These are phyloP conservation scores for Jaapia argillacea DNA, from an alignment of 768 basidiomycete species.

Conservation along the genomic window DNA sequence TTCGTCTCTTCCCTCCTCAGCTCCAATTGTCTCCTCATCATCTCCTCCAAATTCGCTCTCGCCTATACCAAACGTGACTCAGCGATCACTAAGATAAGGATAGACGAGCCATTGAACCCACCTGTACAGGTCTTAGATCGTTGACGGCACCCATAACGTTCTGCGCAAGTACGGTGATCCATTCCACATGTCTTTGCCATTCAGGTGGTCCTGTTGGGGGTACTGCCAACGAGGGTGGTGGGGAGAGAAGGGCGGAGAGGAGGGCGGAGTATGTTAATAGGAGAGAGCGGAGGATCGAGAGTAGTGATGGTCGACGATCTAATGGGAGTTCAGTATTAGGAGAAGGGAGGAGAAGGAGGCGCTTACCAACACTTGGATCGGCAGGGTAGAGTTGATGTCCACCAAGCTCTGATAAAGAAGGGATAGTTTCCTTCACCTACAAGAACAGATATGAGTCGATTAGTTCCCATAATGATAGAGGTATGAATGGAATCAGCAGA, in stretches of 20 bases:
- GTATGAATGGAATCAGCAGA: neutral
- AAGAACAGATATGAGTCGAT: constrained; percentile 4
- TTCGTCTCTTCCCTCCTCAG: constrained; percentile 63
- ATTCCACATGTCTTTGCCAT: constrained; percentile 70
- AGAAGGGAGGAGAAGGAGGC: constrained; percentile 3
- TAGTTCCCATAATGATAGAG: neutral
- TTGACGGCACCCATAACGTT: constrained; percentile 90
- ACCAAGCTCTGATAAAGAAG: constrained; percentile 73
- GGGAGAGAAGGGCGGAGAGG: constrained; percentile 53
- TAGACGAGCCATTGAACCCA: constrained; percentile 20
- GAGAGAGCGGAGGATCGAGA: constrained; percentile 64
- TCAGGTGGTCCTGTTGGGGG: constrained; percentile 39
- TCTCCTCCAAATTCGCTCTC: constrained; percentile 65
- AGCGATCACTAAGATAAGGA: constrained; percentile 1
- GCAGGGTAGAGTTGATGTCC: constrained; percentile 73
- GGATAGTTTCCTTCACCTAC: constrained; percentile 76
- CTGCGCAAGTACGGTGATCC: constrained; percentile 72
- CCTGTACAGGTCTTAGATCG: constrained; percentile 84
- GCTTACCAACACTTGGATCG: constrained; percentile 58
- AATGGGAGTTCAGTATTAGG: neutral
- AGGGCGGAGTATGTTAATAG: constrained; percentile 73
- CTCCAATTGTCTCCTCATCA: constrained; percentile 77
- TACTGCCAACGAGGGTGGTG: constrained; percentile 50
- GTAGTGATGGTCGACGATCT: constrained; percentile 75
- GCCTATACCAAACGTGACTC: constrained; percentile 35